Evolutionary conservation across 768 basidiomycete genomes (phyloP).

Genomic region (Inosperma sp.): DNA sequence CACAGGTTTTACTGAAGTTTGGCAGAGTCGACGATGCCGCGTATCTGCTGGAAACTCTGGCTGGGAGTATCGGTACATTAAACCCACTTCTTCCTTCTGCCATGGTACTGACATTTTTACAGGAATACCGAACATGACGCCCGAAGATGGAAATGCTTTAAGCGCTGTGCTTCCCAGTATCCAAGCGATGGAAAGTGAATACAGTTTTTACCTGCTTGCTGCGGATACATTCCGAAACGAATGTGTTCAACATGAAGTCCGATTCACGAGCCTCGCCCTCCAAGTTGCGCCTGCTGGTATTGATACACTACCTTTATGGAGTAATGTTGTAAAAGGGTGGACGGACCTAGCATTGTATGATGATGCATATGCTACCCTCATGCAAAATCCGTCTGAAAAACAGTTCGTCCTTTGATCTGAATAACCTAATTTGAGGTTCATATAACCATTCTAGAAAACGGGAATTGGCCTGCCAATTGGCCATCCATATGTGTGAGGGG

Average conservation of each 20-base stretch:
- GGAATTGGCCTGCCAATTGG: conserved; percentile 76
- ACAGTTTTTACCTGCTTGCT: conserved; percentile 74
- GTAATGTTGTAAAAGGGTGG: conserved; percentile 68
- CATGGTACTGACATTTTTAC: conserved; percentile 30
- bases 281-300: conserved; percentile 52
- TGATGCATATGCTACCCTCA: conserved; percentile 79
- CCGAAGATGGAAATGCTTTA: conserved; percentile 63
- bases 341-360: conserved; percentile 74
- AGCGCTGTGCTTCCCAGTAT: conserved; percentile 55
- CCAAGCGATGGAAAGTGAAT: conserved; percentile 54
- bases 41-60: conserved; percentile 65
- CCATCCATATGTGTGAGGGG: conserved; percentile 91
- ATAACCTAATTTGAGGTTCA: conserved; percentile 8
- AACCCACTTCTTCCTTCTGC: conserved; percentile 10
- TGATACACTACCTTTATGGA: conserved; percentile 73
- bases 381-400: conserved; percentile 67
- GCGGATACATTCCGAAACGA: conserved; percentile 67
- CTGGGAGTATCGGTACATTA: conserved; percentile 62
- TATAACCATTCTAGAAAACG: conserved; percentile 52
- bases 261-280: conserved; percentile 76
- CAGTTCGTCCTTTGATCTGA: conserved; percentile 52
- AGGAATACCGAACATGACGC: conserved; percentile 44
- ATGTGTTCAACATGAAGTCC: conserved; percentile 56
- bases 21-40: conserved; percentile 74
- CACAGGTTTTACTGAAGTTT: conserved; percentile 58